Base-by-base conservation (phyloP, 2,329 filamentous ascomycete genomes). In the Emmonsiellopsis sp. region DNA sequence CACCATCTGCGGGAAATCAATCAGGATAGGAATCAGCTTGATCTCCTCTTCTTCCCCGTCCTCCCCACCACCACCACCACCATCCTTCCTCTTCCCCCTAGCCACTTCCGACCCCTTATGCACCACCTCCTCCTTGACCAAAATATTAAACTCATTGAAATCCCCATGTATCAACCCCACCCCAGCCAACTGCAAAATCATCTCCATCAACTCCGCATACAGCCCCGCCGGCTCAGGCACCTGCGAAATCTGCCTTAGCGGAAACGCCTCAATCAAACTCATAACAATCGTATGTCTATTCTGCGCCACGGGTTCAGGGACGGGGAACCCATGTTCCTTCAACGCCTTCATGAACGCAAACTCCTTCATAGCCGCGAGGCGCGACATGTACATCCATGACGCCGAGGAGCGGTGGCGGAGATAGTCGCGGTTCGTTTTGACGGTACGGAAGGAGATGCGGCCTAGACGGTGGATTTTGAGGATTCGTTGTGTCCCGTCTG, bases 61-160 rank as follows among this genome's bases (percentile, higher is more conserved):
- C 16, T 59, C 59, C 13, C 61, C 60, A n/a, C 63, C 56, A 13
- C 68, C 67, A 11, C n/a, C n/a, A n/a, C 59, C 58, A 15, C 51
- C 55, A 3, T 61, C 64, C 48, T 53, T 58, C 58, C 2, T 68
- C 66, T 62, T 76, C 8, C 66, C 67, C 53, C 71, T 71, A 13
- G 63, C 62, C 9, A 65, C 54, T 8, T 62, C 58, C 16, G 68
- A 62, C 35, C 65, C 43, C 40, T 67, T 75, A 53, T 78, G 52
- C 6, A 47, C n/a, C 5, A 66, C 63, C 47, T 77, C 82, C 68
- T 97, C 92, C 66, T 93, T 89, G 67, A 98, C 84, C 35, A 98
- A 76, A 59, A 98, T 92, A 69, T 98, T 98, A 79, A 98, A 98
- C 70, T 98, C 94, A 75, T 98, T 98, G 76, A 94, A 98, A 68